phyloP scores from a whole-genome alignment of 2,329 filamentous ascomycete species.

The Venturia carpophila region DNA sequence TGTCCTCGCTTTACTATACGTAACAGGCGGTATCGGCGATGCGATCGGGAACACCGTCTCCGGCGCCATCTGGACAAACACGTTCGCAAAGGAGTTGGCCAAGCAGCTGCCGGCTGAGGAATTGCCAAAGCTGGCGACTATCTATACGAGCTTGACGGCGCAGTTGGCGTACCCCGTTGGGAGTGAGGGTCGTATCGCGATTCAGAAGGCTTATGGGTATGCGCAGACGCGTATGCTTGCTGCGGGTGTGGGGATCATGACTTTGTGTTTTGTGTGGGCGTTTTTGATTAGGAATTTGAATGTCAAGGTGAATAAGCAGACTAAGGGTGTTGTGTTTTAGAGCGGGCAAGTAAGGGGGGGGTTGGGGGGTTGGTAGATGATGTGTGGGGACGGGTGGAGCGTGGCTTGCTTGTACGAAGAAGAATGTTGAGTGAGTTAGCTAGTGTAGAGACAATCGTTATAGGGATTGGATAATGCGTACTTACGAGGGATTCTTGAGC shows the following conservation, averaged over 20 bases:
- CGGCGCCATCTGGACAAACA: slow-evolving; percentile 29
- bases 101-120: neutral
- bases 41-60: slow-evolving; percentile 28
- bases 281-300: slow-evolving; percentile 18
- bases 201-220: slow-evolving; percentile 19
- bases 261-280: slow-evolving; percentile 11
- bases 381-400: no score
- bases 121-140: slow-evolving; percentile 7
- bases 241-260: slow-evolving; percentile 14
- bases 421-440: no score
- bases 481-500: no score
- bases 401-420: no score
- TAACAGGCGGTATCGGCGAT: slow-evolving; percentile 26
- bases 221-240: slow-evolving; percentile 17
- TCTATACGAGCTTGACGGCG: slow-evolving; percentile 17
- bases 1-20: slow-evolving; percentile 26
- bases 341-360: neutral
- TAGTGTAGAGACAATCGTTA: no score
- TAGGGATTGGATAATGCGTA: no score
- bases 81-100: slow-evolving; percentile 20
- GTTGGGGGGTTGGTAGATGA: neutral
- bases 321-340: slow-evolving; percentile 21
- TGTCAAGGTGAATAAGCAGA: slow-evolving; percentile 18
- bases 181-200: slow-evolving; percentile 13
- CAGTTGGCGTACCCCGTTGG: slow-evolving; percentile 18